phyloP scores from a whole-genome alignment of 2,329 filamentous ascomycete species.

The Ophiosphaerella korrae region DNA sequence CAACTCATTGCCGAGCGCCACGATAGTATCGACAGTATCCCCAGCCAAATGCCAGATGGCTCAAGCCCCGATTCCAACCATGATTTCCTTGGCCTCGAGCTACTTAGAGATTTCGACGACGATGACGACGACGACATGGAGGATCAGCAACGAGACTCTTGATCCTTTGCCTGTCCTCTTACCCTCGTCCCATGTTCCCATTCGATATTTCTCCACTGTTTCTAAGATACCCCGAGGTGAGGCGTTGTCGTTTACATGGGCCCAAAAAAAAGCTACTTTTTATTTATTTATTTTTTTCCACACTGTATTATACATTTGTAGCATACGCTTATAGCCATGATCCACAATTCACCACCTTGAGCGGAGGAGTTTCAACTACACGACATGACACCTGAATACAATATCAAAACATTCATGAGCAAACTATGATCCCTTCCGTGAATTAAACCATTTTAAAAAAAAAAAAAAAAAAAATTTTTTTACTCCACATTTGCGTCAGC shows the following conservation, averaged over 20 bases:
- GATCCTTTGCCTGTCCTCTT: not conserved
- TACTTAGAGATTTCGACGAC: slow-evolving; percentile 39
- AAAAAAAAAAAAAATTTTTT: too few relatives aligned
- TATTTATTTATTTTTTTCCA: not conserved
- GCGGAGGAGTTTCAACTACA: too few relatives aligned
- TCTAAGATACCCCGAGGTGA: slow-evolving; percentile 19
- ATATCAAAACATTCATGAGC: too few relatives aligned
- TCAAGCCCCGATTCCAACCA: slow-evolving; percentile 23
- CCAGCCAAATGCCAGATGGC: slow-evolving; percentile 13
- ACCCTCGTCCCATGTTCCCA: not conserved
- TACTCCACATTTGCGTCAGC: too few relatives aligned
- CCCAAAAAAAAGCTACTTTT: slow-evolving; percentile 7
- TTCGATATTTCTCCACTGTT: not conserved
- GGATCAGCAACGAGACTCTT: slow-evolving; percentile 8
- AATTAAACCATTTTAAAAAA: too few relatives aligned
- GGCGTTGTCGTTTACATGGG: slow-evolving; percentile 6
- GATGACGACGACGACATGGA: slow-evolving; percentile 37
- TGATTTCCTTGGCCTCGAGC: slow-evolving; percentile 34
- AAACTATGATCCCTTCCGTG: too few relatives aligned
- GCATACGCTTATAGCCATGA: not conserved
- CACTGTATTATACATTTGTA: not conserved
- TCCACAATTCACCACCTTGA: not conserved
- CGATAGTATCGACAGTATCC: slow-evolving; percentile 19
- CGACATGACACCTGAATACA: too few relatives aligned
- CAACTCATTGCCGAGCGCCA: slow-evolving; percentile 10